Evolutionary conservation across 2,329 filamentous ascomycete genomes (phyloP).

Genomic region (Venturia asperata): DNA sequence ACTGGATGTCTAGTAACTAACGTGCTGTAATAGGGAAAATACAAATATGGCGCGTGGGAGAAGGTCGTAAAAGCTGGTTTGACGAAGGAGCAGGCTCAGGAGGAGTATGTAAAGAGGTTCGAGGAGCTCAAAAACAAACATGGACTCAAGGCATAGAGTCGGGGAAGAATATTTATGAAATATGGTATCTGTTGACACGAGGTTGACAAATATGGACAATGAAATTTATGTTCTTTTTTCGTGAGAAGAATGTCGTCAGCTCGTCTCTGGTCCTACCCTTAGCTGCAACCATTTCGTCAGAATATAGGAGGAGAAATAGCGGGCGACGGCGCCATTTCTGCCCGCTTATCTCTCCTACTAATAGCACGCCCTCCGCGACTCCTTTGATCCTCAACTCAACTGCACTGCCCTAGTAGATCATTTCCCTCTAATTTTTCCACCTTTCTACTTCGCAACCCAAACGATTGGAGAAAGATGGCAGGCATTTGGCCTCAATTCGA

Average conservation of each 20-base stretch:
- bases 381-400: too few relatives aligned
- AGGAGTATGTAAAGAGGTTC: constrained; percentile 66
- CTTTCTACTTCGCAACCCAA: too few relatives aligned
- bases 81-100: constrained; percentile 61
- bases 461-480: too few relatives aligned
- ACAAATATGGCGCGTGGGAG: constrained; percentile 74
- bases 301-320: too few relatives aligned
- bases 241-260: background rate
- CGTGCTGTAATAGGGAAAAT: constrained; percentile 55
- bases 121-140: constrained; percentile 63
- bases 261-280: background rate
- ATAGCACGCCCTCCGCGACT: too few relatives aligned
- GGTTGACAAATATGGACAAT: background rate
- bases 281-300: too few relatives aligned
- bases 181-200: background rate
- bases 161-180: background rate
- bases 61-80: constrained; percentile 57
- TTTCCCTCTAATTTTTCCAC: too few relatives aligned
- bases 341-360: too few relatives aligned
- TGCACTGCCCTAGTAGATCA: too few relatives aligned
- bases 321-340: too few relatives aligned
- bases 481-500: too few relatives aligned
- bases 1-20: background rate
- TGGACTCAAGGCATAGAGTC: constrained; percentile 52
- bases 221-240: background rate